Percentiles rank a stretch among this genome's conserved stretches.
These are phyloP conservation scores for Botrytis fabae DNA, from an alignment of 2,329 filamentous ascomycete genomes.

Conservation along the genomic window DNA sequence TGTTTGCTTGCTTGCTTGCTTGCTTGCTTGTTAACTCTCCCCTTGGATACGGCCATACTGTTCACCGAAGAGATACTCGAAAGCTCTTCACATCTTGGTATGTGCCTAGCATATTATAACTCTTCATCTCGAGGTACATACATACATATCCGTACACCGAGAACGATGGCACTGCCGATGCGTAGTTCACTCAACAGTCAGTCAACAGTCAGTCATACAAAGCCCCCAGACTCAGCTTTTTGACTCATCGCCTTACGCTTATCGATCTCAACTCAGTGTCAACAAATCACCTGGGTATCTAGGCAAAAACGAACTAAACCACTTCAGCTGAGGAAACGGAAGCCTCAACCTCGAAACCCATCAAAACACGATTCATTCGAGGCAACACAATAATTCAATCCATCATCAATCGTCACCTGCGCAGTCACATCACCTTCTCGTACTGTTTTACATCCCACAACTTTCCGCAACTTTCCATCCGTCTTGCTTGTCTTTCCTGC, in stretches of 20 bases:
- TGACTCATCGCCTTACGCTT: neutral
- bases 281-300: neutral
- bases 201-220: neutral
- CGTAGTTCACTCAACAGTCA: neutral
- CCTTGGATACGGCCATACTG: neutral
- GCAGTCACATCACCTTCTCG: neutral
- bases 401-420: neutral
- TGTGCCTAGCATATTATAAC: neutral
- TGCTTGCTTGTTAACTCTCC: neutral
- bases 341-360: neutral
- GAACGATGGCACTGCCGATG: neutral
- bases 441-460: neutral
- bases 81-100: neutral
- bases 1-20: neutral
- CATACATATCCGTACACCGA: neutral
- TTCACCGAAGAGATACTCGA: neutral
- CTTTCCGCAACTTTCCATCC: neutral
- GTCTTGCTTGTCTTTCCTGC: constrained; percentile 1
- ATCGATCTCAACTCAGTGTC: neutral
- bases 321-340: constrained; percentile 2
- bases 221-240: neutral
- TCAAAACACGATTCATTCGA: neutral
- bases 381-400: neutral
- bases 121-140: neutral
- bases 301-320: neutral